Conservation (phyloP, 768 basidiomycete genomes). For the Leccinum boreale region DNA sequence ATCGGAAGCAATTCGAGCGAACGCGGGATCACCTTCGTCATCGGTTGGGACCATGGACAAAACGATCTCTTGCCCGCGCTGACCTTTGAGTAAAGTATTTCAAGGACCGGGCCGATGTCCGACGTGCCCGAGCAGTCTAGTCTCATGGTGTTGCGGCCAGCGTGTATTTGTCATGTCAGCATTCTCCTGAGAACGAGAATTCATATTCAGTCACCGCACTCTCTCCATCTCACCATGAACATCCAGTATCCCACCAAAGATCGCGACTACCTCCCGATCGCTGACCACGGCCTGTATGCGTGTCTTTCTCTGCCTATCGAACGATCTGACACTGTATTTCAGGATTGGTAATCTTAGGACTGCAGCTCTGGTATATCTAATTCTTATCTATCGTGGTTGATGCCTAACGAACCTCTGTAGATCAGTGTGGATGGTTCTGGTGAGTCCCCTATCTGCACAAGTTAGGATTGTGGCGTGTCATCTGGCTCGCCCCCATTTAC, state of each 20-base stretch:
- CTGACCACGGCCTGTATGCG: conserved; percentile 76
- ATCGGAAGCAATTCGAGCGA: not conserved
- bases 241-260: conserved; percentile 48
- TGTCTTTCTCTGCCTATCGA: not conserved
- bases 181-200: conserved; percentile 3
- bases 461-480: not conserved
- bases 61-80: too few relatives aligned
- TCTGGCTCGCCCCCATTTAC: not conserved
- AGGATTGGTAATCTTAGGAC: conserved; percentile 85
- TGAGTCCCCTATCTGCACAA: conserved; percentile 32
- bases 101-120: not conserved
- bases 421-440: conserved; percentile 82
- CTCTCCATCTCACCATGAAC: conserved; percentile 37
- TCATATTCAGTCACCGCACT: not conserved
- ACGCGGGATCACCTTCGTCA: too few relatives aligned
- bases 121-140: not conserved
- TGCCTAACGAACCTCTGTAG: conserved; percentile 22
- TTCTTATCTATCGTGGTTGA: not conserved
- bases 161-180: conserved; percentile 4
- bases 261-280: conserved; percentile 69
- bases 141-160: not conserved
- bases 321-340: conserved; percentile 9
- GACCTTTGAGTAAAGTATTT: too few relatives aligned
- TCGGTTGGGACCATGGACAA: too few relatives aligned
- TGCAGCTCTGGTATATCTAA: conserved; percentile 59